Evolutionary conservation across 768 basidiomycete genomes (phyloP), one percentile per base, ranked within the genome.

Genomic region (Russula dissimulans): DNA sequence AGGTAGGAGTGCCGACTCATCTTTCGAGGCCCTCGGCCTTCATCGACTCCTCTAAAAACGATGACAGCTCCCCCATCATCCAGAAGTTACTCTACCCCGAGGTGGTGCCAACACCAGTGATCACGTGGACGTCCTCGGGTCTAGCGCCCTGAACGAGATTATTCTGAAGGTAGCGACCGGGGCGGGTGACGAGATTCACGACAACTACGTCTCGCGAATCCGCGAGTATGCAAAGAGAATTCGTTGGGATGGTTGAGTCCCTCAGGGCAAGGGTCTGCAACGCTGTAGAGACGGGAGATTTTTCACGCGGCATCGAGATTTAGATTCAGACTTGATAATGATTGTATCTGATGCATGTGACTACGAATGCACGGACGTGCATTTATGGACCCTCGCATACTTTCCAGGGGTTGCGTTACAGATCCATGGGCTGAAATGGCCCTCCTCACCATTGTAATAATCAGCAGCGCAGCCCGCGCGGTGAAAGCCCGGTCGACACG

Each of bases 91-190:
- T 44, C 90, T 82, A 65, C 95, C 82, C 53, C 82, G 95, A 32
- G 95, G 97, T 43, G 97, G 95, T 1, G 90, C 94, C 3, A 89
- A 87, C 62, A 95, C 95, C 1, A 84, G 88, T 49, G 91, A 95
- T 70, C 92, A 97, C 68, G 85, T 97, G 38, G 95, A 74, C 60
- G 68, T 75, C 36, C 66, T 84, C 38, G 83, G 95, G 7, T 86
- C 90, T 10, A 87, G 83, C 0, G 79, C 81, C 12, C 69, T 97
- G 60, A 98, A 95, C 71, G 89, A 93, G 70, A 84, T 97, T n/a
- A 81, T 98, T 58, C 71, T 97, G 34, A 87, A 91, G 71, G 87
- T 97, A 7, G 95, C 87, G 34, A 87, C 92, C 5, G 95, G 95
- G 0, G 81, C 78, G 14, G 89, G 85, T 3, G 72, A 89, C 60